Base-by-base conservation (phyloP, 2,329 filamentous ascomycete genomes). In the Dactylellina parvicollis region DNA sequence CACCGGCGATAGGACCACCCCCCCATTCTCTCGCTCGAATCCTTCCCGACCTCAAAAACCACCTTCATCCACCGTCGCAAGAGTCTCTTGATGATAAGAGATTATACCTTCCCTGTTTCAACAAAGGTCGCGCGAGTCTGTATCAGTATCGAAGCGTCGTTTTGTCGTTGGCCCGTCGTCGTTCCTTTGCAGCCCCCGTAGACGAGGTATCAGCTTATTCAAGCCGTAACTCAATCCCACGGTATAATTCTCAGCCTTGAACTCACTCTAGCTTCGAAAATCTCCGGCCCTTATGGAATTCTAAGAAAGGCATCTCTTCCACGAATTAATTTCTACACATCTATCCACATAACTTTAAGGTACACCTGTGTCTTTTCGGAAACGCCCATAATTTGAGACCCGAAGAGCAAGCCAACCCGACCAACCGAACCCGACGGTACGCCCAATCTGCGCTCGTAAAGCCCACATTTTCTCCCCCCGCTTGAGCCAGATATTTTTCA, bases 341-440 rank as follows among this genome's bases (percentile, higher is more conserved):
- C 38, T 28, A 44, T 18, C 42, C 61, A 65, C 61, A 28, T 50
- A 32, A 42, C 40, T 61, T 32, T 44, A 46, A 46, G 16, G 44
- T 56, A 47, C 16, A 47, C 32, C 44, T 42, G 46, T 42, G 40
- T 40, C 22, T 34, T 30, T 20, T 56, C 50, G 50, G 18, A 49
- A 50, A 46, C 44, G 34, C 36, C 18, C 42, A 42, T 44, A 32
- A 26, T 26, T 26, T 59, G 54, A 36, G 46, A 61, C 32, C 57
- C 66, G 66, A 34, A 59, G 3, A 72, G 66, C 44, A 72, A 72
- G 36, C 56, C 59, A 59, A 73, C 46, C 69, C 59, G 60, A 66
- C 60, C 8, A 61, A 26, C 30, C 69, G 59, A 64, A 64, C 28
- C 46, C 10, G 24, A 65, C 59, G 52, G 59, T 55, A 65, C 40